Evolutionary conservation across 2,329 filamentous ascomycete genomes (phyloP), one percentile per base, ranked within the genome.

Genomic region (Pochonia chlamydosporia): DNA sequence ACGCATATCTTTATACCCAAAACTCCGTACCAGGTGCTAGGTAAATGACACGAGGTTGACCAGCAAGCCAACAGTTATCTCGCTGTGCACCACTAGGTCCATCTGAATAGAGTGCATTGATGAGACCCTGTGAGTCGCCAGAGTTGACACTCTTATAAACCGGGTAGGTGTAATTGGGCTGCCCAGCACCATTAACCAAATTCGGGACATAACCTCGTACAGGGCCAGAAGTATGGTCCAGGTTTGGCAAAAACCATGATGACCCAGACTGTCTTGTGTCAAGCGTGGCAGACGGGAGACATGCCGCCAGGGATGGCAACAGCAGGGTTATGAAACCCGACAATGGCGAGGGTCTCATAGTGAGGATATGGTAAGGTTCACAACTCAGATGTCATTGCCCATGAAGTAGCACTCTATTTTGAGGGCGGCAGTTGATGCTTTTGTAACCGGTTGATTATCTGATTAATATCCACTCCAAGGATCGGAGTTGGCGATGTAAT

Each of bases 211-310:
- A 55, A 24, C 50, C 53, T 43, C 53, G 30, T 16, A 55, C 53
- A 11, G 52, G 39, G 23, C 46, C 52, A 14, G 50, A 49, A 8
- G 52, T 52, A 31, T 55, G 53, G 40, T 55, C 53, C 28, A 55
- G 46, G 40, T 55, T 54, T 24, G 52, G 51, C 28, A 55, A 26
- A 20, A 54, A 55, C 53, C 53, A 55, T n/a, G 53, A 51, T 16
- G 53, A 55, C 11, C n/a, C 33, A 9, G 33, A 14, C 20, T 36
- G 33, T 36, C 33, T 36, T 9, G 4, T 18, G 16, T 20, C 33
- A 10, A 36, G 33, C n/a, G 16, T 5, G n/a, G 33, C 33, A 36
- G 33, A 36, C 2, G 33, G 33, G n/a, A 36, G n/a, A 36, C 33
- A 7, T 36, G 33, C 16, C n/a, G 33, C 16, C 33, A 11, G n/a